Base-by-base conservation (phyloP, 2,329 filamentous ascomycete species). In the Colletotrichum lini region DNA sequence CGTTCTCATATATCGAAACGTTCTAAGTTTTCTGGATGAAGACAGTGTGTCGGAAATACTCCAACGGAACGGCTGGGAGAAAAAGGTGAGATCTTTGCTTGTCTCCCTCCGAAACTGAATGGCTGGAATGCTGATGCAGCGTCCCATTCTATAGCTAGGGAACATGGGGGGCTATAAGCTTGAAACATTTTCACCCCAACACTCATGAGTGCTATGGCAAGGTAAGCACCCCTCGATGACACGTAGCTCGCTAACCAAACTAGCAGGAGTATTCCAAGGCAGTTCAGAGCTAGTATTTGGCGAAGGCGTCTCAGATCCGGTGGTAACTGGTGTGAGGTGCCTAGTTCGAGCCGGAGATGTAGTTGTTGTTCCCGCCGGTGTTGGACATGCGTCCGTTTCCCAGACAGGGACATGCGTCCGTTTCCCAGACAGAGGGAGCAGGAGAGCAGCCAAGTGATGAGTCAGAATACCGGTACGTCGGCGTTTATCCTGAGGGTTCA, bases 181-280 rank as follows among this genome's bases (percentile, higher is more conserved):
- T 75, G 38, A 72, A 75, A 21, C 76, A 77, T 42, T 76, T 76
- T 58, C 75, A 77, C 13, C 75, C 75, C 2, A 76, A 77, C 2
- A 73, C 67, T 3, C 75, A 76, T 18, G 75, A 77, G 60, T 77
- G 74, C 53, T 77, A 77, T 21, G 75, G 75, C 73, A 54, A n/a
- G 67, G n/a, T 9, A 9, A 3, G 23, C 9, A 9, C 10, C 9
- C 10, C 4, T 10, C 42, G 9, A n/a, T 30, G 5, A 5, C 15
- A n/a, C 21, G 7, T 8, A 30, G 13, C 12, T 40, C 23, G 15
- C 21, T 21, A 53, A 18, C 60, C 7, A 7, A 6, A 7, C 49
- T 18, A 3, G 18, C 42, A 76, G 75, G 74, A 2, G 72, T 77
- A 16, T 74, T 76, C n/a, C 69, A 72, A 44, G 76, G 76, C 13